Percentiles rank a stretch among this genome's conserved stretches.
phyloP scores from a whole-genome alignment of 163 green algal genomes.

The Trebouxiophyceae sp. region DNA sequence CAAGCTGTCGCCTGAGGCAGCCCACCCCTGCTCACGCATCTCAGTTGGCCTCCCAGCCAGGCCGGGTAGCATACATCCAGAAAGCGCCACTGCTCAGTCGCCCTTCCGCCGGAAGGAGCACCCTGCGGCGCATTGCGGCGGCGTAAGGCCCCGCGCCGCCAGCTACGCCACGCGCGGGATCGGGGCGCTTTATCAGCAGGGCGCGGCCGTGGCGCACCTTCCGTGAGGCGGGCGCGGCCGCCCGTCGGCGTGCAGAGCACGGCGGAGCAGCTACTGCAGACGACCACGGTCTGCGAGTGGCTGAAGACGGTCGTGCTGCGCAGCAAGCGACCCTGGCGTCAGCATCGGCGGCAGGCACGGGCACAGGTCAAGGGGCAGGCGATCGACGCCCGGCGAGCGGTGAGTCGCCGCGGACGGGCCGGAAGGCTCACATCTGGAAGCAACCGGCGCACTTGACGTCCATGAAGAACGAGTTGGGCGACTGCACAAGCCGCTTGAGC shows the following conservation, averaged over 20 bases:
- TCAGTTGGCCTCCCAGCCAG: too few relatives aligned
- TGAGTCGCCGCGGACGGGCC: too few relatives aligned
- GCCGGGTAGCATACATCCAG: background rate
- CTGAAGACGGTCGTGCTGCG: constrained; percentile 97
- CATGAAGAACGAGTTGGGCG: constrained; percentile 97
- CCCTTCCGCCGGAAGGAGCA: constrained; percentile 19
- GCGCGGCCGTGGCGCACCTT: constrained; percentile 6
- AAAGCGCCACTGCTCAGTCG: constrained; percentile 1
- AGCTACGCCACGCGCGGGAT: background rate
- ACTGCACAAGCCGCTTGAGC: constrained; percentile 93
- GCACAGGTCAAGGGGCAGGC: too few relatives aligned
- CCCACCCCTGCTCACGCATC: too few relatives aligned
- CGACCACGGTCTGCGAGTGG: constrained; percentile 89
- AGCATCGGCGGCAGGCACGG: too few relatives aligned
- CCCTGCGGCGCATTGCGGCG: background rate
- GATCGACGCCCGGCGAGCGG: too few relatives aligned
- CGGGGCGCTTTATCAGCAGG: background rate
- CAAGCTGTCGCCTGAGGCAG: too few relatives aligned
- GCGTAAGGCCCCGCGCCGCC: background rate
- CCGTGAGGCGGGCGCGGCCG: constrained; percentile 8
- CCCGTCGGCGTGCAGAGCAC: constrained; percentile 96
- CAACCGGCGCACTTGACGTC: constrained; percentile 99
- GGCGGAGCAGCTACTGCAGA: constrained; percentile 88
- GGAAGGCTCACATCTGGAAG: constrained; percentile 91
- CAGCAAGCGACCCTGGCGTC: background rate